Evolutionary conservation across 192 early-diverging fungal genomes (phyloP).

Genomic region (Coemansia sp.): DNA sequence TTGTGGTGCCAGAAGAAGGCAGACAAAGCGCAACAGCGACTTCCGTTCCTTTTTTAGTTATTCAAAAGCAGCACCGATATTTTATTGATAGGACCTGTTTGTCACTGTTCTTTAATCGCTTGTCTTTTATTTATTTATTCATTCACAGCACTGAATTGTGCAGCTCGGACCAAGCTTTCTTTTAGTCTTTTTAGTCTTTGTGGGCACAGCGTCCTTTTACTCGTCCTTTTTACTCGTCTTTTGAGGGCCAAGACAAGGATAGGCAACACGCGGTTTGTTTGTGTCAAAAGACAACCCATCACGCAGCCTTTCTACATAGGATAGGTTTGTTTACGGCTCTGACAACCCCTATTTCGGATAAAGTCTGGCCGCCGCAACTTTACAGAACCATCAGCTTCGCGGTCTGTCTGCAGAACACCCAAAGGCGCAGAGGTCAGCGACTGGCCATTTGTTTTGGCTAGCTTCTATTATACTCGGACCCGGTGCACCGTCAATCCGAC

Average conservation of each 20-base stretch:
- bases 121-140: no score
- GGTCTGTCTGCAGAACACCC: constrained; percentile 3
- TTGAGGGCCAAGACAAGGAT: not conserved
- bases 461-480: no score
- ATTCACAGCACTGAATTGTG: no score
- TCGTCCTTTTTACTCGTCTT: not conserved
- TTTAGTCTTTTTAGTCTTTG: not conserved
- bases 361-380: not conserved
- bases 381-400: not conserved
- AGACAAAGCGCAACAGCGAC: no score
- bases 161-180: not conserved
- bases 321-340: not conserved
- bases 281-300: constrained; percentile 1
- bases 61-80: not conserved
- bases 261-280: not conserved
- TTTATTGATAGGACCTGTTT: no score
- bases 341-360: not conserved
- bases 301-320: not conserved
- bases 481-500: not conserved
- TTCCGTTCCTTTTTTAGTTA: constrained; percentile 1
- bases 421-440: constrained; percentile 5
- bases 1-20: not conserved
- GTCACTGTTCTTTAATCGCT: no score
- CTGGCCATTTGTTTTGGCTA: constrained; percentile 4
- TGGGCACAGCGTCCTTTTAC: no score